Conservation (phyloP, 257 asterid species). For the Scutellaria baicalensis region DNA sequence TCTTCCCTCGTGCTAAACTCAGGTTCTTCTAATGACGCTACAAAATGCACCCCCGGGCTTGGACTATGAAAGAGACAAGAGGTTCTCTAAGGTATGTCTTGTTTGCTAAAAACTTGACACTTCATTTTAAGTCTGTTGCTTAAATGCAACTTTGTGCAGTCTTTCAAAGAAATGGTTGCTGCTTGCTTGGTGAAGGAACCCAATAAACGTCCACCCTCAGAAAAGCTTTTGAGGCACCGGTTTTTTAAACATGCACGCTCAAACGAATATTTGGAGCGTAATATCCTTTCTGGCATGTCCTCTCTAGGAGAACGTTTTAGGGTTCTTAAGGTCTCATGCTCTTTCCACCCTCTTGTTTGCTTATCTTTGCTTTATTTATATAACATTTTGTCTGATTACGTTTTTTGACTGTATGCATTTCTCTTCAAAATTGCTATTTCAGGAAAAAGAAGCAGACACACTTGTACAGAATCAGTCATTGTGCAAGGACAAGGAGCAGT, state of each 20-base stretch:
- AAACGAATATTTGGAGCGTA: slow-evolving; percentile 53
- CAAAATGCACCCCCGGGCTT: slow-evolving; percentile 97
- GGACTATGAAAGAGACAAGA: slow-evolving; percentile 89
- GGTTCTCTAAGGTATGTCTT: slow-evolving; percentile 75
- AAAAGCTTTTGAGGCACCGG: slow-evolving; percentile 80
- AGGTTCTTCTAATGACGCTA: slow-evolving; percentile 94
- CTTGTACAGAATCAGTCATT: slow-evolving; percentile 56
- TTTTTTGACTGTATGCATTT: not conserved
- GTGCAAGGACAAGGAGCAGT: slow-evolving; percentile 78
- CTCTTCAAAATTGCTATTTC: slow-evolving; percentile 22
- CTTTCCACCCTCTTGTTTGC: slow-evolving; percentile 22
- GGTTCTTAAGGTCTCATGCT: slow-evolving; percentile 71
- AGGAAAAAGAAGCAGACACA: slow-evolving; percentile 82
- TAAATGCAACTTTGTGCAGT: slow-evolving; percentile 42
- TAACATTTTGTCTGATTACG: not conserved
- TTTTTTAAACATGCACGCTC: slow-evolving; percentile 78
- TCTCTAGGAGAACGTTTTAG: slow-evolving; percentile 92
- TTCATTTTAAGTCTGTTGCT: slow-evolving; percentile 16
- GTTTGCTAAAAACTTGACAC: slow-evolving; percentile 10
- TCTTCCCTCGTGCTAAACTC: slow-evolving; percentile 18
- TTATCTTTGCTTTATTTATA: not conserved
- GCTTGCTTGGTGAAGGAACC: slow-evolving; percentile 97
- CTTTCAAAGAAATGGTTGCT: slow-evolving; percentile 83
- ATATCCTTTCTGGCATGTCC: slow-evolving; percentile 59
- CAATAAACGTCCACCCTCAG: slow-evolving; percentile 81